Evolutionary conservation across 2,329 filamentous ascomycete genomes (phyloP).

Genomic region (Corinectria fuckeliana): DNA sequence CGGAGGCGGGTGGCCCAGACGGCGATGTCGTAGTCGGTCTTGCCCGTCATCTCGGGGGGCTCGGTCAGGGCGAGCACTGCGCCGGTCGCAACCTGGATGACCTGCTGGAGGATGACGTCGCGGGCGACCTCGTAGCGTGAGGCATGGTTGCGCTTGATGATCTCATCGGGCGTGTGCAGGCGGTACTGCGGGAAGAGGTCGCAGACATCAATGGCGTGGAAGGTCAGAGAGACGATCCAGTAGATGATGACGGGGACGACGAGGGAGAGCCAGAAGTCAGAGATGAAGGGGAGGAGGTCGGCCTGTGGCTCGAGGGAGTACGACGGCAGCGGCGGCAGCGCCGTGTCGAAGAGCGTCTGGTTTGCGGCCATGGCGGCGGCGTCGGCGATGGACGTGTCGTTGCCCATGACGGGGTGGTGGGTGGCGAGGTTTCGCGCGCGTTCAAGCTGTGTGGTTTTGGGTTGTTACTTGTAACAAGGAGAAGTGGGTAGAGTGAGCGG

Average conservation of each 20-base stretch:
- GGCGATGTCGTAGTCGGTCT: conserved; percentile 84
- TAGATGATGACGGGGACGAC: conserved; percentile 82
- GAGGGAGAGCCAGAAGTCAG: conserved; percentile 81
- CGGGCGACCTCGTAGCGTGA: conserved; percentile 83
- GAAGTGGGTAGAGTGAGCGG: conserved; percentile 15
- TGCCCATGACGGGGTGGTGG: conserved; percentile 46
- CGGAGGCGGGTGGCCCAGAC: conserved; percentile 88
- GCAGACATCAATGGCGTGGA: conserved; percentile 84
- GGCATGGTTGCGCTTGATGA: conserved; percentile 85
- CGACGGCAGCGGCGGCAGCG: conserved; percentile 82
- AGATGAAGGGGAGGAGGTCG: conserved; percentile 76
- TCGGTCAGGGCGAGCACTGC: conserved; percentile 74
- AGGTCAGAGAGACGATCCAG: conserved; percentile 85
- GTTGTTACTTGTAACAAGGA: conserved; percentile 16
- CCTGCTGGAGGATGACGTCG: conserved; percentile 90
- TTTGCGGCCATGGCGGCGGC: conserved; percentile 54
- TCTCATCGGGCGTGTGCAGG: conserved; percentile 92
- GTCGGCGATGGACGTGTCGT: conserved; percentile 42
- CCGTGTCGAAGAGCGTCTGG: conserved; percentile 59
- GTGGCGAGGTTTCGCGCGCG: not conserved
- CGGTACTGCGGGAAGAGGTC: conserved; percentile 91
- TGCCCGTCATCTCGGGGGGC: conserved; percentile 74
- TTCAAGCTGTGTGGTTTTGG: not conserved
- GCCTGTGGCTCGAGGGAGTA: conserved; percentile 75
- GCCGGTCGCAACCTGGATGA: conserved; percentile 82